A percentile compares a stretch with the other conserved stretches of the same genome.
Evolutionary conservation across 1,139 yeast species (phyloP).

Genomic region (Zygosaccharomyces pseudobailii): DNA sequence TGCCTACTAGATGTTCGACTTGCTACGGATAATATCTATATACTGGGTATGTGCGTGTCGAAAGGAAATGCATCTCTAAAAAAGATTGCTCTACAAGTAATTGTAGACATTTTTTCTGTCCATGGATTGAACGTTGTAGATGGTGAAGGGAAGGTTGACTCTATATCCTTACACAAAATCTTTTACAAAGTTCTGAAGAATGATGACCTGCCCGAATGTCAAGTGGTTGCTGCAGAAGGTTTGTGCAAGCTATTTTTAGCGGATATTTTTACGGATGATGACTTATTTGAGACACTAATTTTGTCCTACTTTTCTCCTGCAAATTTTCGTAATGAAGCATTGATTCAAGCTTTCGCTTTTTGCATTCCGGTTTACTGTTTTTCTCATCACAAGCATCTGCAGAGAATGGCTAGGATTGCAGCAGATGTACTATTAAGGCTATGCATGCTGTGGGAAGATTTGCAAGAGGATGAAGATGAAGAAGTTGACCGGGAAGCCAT

Average conservation of each 20-base stretch:
- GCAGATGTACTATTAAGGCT: constrained; percentile 65
- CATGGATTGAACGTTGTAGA: constrained; percentile 70
- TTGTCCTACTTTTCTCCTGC: constrained; percentile 71
- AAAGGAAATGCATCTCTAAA: constrained; percentile 54
- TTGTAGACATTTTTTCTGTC: constrained; percentile 72
- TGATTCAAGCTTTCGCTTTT: constrained; percentile 78
- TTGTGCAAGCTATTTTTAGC: constrained; percentile 77
- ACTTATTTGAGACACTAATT: constrained; percentile 65
- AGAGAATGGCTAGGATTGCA: constrained; percentile 56
- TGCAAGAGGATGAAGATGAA: constrained; percentile 36
- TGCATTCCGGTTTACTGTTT: constrained; percentile 88
- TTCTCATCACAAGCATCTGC: constrained; percentile 72
- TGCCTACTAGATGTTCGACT: constrained; percentile 64
- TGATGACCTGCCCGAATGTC: constrained; percentile 58
- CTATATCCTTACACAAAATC: constrained; percentile 56
- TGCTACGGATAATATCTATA: constrained; percentile 55
- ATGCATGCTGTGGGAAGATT: constrained; percentile 33
- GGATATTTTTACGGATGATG: constrained; percentile 66
- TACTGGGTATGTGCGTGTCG: constrained; percentile 62
- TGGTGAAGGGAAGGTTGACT: constrained; percentile 58
- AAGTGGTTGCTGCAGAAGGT: constrained; percentile 82
- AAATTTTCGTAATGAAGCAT: constrained; percentile 56
- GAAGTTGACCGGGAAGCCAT: constrained; percentile 35
- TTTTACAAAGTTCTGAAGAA: constrained; percentile 63
- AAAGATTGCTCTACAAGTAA: constrained; percentile 58